These are phyloP conservation scores for Rhizopogon hawkerae DNA, from an alignment of 1,284 basidiomycete species.

Conservation along the genomic window DNA sequence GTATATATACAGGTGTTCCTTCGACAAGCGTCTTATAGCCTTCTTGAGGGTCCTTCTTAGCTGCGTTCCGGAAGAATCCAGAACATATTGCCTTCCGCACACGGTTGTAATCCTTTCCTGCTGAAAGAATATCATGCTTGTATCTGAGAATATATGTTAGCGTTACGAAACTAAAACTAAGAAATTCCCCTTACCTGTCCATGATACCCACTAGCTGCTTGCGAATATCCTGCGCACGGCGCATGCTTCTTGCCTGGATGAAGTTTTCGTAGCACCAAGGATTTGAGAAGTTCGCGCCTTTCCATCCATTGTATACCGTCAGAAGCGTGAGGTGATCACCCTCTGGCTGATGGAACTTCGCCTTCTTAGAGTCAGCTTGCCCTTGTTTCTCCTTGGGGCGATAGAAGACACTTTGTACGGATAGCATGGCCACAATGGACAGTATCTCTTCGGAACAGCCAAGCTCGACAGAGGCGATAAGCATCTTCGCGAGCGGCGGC, in stretches of 20 bases:
- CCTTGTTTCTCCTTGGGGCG: slow-evolving; percentile 98
- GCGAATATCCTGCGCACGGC: slow-evolving; percentile 94
- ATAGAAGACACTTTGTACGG: slow-evolving; percentile 95
- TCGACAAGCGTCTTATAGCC: slow-evolving; percentile 99
- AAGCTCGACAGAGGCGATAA: slow-evolving; percentile 95
- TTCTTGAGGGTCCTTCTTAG: slow-evolving; percentile 91
- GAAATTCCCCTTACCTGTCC: slow-evolving; percentile 67
- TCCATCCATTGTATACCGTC: slow-evolving; percentile 99
- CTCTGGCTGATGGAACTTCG: slow-evolving; percentile 97
- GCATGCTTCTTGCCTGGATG: slow-evolving; percentile 94
- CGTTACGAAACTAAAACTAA: background rate
- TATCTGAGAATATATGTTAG: slow-evolving; percentile 45
- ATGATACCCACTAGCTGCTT: slow-evolving; percentile 98
- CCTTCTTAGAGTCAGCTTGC: slow-evolving; percentile 98
- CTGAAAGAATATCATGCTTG: slow-evolving; percentile 90
- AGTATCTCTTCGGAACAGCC: slow-evolving; percentile 97
- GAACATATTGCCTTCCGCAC: slow-evolving; percentile 95
- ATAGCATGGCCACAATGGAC: slow-evolving; percentile 96
- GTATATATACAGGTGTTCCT: slow-evolving; percentile 95
- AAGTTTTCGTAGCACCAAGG: slow-evolving; percentile 98
- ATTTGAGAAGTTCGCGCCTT: slow-evolving; percentile 88
- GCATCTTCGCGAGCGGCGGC: slow-evolving; percentile 92
- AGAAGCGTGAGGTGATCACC: slow-evolving; percentile 94
- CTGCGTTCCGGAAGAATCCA: slow-evolving; percentile 92
- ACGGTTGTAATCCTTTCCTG: slow-evolving; percentile 87